Evolutionary conservation across 1,284 basidiomycete genomes (phyloP).

Genomic region (Cerioporus squamosus): DNA sequence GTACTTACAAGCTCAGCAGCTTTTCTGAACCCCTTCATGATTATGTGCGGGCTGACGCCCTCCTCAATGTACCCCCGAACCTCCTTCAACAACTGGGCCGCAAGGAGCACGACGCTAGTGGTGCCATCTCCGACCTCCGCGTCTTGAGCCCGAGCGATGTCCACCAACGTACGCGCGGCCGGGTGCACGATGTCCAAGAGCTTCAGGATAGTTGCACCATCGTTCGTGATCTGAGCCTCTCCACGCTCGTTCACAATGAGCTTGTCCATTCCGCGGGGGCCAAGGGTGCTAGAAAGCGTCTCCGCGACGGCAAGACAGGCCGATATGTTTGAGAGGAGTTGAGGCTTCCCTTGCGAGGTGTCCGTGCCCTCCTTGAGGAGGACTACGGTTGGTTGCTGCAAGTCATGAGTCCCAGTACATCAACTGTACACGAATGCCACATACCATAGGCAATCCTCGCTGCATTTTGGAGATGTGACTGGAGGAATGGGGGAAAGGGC

Average conservation of each 20-base stretch:
- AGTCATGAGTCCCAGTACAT: not conserved
- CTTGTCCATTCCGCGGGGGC: conserved; percentile 99
- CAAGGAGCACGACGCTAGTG: conserved; percentile 93
- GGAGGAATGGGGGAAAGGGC: not conserved
- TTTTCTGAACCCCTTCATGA: conserved; percentile 95
- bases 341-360: conserved; percentile 93
- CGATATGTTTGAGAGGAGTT: conserved; percentile 95
- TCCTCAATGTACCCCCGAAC: conserved; percentile 93
- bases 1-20: conserved; percentile 82
- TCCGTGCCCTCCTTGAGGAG: conserved; percentile 96
- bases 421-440: not conserved
- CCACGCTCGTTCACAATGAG: conserved; percentile 92
- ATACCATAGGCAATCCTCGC: conserved; percentile 72
- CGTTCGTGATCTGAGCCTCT: conserved; percentile 97
- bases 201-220: conserved; percentile 98
- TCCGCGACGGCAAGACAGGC: conserved; percentile 92
- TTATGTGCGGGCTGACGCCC: conserved; percentile 96
- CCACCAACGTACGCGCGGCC: conserved; percentile 94
- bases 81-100: conserved; percentile 95
- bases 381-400: conserved; percentile 92
- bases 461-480: conserved; percentile 59
- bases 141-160: conserved; percentile 97
- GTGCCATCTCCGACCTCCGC: conserved; percentile 99
- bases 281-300: conserved; percentile 94
- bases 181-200: conserved; percentile 98